Evolutionary conservation across 2,329 filamentous ascomycete species (phyloP), one percentile per base, ranked within the genome.

Genomic region (Chrysosporium queenslandicum): DNA sequence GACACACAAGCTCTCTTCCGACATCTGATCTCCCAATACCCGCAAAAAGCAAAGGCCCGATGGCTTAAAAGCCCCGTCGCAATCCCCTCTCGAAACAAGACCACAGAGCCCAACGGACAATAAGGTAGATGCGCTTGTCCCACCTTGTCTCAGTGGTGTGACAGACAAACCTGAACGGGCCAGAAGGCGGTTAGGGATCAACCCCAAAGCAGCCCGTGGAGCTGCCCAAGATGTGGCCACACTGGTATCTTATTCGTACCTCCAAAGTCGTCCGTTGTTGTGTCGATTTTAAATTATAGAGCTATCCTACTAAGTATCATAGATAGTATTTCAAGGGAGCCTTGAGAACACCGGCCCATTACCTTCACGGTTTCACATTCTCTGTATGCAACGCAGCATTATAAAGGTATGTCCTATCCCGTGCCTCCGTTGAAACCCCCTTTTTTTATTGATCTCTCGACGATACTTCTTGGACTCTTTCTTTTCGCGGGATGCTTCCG

Each of bases 121-220:
- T 27, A 23, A 48, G 46, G 21, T 27, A 23, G 18, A n/a, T 48
- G 21, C 46, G 27, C 8, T 39, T 37, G 46, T 48, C 46, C 46
- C 21, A 39, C 46, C 32, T 29, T 48, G 46, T 48, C 39, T 48
- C 46, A 48, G 18, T 39, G 34, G 46, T 48, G 46, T 48, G 21
- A 48, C 46, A 39, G 21, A 39, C 30, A 36, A 47, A 27, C 27
- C 30, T 18, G 32, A 48, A 16, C 12, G 20, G 46, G 20, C 46
- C 32, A 39, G 29, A 39, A 16, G 32, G 21, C 32, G 32, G 46
- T 48, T 48, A 21, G 39, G 14, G 25, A 32, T 14, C 46, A 37
- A 39, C 34, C 21, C 40, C 40, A 27, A 4, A 14, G 23, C 2
- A 43, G 6, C 9, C 4, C 14, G 18, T 37, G 29, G 16, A 48